These are phyloP conservation scores for Penicillium samsonianum DNA, from an alignment of 495 filamentous ascomycete species.

Conservation along the genomic window DNA sequence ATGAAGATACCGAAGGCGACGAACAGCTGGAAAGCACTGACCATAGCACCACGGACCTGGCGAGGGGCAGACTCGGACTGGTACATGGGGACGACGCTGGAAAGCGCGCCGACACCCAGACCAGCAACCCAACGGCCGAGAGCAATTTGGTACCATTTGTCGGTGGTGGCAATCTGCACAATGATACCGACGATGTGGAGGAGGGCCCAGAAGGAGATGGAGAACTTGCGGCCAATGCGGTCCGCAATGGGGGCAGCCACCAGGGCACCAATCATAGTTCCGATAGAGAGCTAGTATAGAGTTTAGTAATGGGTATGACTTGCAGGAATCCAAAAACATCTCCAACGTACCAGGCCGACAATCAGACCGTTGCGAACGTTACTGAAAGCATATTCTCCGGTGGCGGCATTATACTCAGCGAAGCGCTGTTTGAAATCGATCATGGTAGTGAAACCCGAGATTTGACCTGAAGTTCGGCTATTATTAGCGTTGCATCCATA, in stretches of 20 bases:
- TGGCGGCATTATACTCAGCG: slow-evolving; percentile 36
- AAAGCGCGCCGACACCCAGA: slow-evolving; percentile 69
- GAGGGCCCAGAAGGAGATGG: slow-evolving; percentile 57
- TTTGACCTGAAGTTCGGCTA: slow-evolving; percentile 46
- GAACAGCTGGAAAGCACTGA: slow-evolving; percentile 81
- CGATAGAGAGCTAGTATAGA: slow-evolving; percentile 54
- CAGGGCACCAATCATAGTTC: slow-evolving; percentile 69
- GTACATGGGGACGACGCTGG: slow-evolving; percentile 73
- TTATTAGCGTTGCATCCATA: slow-evolving; percentile 5
- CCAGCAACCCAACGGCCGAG: slow-evolving; percentile 62
- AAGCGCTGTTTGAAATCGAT: slow-evolving; percentile 52
- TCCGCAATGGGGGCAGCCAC: slow-evolving; percentile 59
- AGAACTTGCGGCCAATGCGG: slow-evolving; percentile 53
- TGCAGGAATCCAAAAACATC: neutral
- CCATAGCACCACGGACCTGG: slow-evolving; percentile 66
- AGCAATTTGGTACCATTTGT: slow-evolving; percentile 56
- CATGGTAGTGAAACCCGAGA: slow-evolving; percentile 64
- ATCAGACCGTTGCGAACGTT: slow-evolving; percentile 59
- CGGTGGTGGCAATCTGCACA: slow-evolving; percentile 62
- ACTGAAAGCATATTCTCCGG: slow-evolving; percentile 49
- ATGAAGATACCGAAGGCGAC: slow-evolving; percentile 85
- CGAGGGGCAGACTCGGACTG: slow-evolving; percentile 67
- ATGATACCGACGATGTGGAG: slow-evolving; percentile 69
- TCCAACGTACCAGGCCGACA: slow-evolving; percentile 51
- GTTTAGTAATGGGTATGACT: slow-evolving; percentile 3